These are phyloP conservation scores for Suillus lakei DNA, from an alignment of 768 basidiomycete genomes.

Conservation along the genomic window DNA sequence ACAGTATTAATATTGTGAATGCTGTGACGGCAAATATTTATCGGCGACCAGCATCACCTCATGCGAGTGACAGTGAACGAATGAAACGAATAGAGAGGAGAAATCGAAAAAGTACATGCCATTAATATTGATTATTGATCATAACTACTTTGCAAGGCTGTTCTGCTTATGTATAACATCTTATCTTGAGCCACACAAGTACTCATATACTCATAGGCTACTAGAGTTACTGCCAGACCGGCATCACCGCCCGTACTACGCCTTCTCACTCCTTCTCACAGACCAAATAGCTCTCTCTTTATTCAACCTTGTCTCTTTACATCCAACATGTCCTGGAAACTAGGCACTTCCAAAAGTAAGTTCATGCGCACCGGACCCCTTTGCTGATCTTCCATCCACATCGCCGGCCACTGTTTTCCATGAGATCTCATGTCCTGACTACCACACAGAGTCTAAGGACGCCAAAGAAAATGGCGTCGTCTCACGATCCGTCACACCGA, in stretches of 20 bases:
- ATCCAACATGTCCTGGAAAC: constrained; percentile 61
- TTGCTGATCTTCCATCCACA: constrained; percentile 9
- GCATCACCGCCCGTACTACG: constrained; percentile 7
- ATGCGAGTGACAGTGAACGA: neutral
- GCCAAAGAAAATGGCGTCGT: constrained; percentile 68
- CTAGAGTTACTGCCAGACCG: neutral
- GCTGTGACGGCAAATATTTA: constrained; percentile 1
- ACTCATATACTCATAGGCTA: neutral
- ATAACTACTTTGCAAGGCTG: neutral
- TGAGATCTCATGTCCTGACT: constrained; percentile 11
- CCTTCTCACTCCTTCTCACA: constrained; percentile 5
- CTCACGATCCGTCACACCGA: constrained; percentile 81
- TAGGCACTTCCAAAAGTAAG: constrained; percentile 44
- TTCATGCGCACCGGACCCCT: constrained; percentile 10
- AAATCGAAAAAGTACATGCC: neutral
- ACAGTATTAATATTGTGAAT: neutral
- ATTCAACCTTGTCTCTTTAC: neutral
- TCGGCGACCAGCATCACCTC: neutral
- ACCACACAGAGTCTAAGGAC: constrained; percentile 65
- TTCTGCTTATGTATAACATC: constrained; percentile 9
- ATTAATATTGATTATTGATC: neutral
- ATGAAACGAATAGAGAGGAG: neutral
- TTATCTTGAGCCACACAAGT: constrained; percentile 7
- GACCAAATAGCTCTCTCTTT: neutral
- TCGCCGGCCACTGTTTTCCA: constrained; percentile 5